Base-by-base conservation (phyloP, 208 protist species). In the Leishmania tarentolae region DNA sequence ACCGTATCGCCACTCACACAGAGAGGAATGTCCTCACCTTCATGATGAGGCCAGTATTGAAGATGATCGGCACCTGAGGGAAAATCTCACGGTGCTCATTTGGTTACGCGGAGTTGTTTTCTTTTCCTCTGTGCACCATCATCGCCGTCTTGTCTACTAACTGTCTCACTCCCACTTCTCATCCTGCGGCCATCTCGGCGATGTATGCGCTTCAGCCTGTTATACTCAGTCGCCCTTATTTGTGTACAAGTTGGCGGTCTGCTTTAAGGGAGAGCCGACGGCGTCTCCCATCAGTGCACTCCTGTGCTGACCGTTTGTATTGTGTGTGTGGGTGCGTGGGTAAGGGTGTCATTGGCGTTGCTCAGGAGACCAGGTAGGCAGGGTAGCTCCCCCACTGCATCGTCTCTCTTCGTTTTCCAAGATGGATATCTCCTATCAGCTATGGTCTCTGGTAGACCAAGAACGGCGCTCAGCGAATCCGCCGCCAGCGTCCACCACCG, bases 391-490 rank as follows among this genome's bases (percentile, higher is more conserved):
- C 3, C 19, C 65, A 24, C 37, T 15, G 24, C 31, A 3, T 42
- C 31, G 17, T 21, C 40, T n/a, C n/a, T 6, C 50, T 28, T 21
- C 68, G 21, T 7, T 21, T 7, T 17, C 3, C 1, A 28, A 52
- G 35, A 85, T 85, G 82, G 82, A 85, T 31, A 42, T 76, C 31
- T 85, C 82, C 11, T 31, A 37, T 31, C 61, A 82, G 8, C 35
- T 85, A 1, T 85, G 82, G 82, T 75, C 82, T 19, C 66, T 85
- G 15, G 82, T 82, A 17, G 82, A 84, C 28, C 74, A 77, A 40
- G 24, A 15, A 13, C 74, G 74, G 24, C 3, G 52, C 2, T 65
- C 53, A 40, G 19, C 56, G 19, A 52, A 35, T 21, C 3, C 15
- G 50, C 21, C 24, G 57, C 21, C 37, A 61, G 19, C 3, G 13